Conservation (phyloP, 2,329 filamentous ascomycete genomes). For the Alternaria rosae region DNA sequence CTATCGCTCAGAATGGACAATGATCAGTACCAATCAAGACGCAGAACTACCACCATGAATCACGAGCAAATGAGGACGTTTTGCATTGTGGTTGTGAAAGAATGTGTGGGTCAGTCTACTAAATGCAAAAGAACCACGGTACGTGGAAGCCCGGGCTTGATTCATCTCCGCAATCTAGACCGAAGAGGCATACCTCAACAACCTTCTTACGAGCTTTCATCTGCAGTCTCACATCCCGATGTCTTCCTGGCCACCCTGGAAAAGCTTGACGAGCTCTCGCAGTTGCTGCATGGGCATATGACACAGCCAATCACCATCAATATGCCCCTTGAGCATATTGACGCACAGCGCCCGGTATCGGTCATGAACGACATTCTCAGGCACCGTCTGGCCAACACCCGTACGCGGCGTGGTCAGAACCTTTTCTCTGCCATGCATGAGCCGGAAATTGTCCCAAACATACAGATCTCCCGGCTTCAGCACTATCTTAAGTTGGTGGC, state of each 20-base stretch:
- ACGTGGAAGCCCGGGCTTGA: neutral
- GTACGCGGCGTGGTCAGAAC: neutral
- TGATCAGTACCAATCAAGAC: neutral
- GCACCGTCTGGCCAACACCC: neutral
- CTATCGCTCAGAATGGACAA: neutral
- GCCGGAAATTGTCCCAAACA: neutral
- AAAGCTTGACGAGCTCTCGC: neutral
- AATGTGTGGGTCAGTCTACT: neutral
- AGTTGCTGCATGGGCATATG: neutral
- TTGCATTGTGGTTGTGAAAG: neutral
- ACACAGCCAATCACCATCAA: neutral
- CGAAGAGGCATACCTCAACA: neutral
- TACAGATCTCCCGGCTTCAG: neutral
- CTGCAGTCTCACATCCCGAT: neutral
- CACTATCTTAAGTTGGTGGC: neutral
- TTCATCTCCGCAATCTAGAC: neutral
- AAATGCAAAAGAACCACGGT: neutral
- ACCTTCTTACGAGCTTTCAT: neutral
- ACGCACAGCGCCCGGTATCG: neutral
- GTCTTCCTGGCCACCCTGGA: neutral
- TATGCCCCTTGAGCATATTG: neutral
- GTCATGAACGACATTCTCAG: neutral
- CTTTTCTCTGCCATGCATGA: neutral
- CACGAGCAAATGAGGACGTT: neutral
- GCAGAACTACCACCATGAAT: neutral